Evolutionary conservation across 2,329 filamentous ascomycete genomes (phyloP), one percentile per base, ranked within the genome.

Genomic region (Didymella segeticola): DNA sequence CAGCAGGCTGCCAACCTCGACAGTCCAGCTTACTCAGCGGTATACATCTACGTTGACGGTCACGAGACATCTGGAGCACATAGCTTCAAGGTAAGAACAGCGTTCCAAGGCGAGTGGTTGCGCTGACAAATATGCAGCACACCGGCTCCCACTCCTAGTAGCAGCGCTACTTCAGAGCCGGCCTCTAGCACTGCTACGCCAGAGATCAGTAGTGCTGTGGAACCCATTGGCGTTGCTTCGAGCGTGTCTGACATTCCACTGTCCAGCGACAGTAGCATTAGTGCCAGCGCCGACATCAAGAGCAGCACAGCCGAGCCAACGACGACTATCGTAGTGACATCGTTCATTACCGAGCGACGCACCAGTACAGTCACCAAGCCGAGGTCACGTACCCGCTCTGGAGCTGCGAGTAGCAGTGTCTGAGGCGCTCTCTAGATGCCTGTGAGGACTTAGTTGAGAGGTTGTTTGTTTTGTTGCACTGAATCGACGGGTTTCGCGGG

Each of bases 41-140:
- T n/a, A 42, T 6, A 37, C 47, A 3, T 43, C 38, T 1, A 47
- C 37, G 0, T 5, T 43, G 30, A 53, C 50, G 2, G 23, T 53
- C 1, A 53, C 50, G 11, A 23, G 43, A 9, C 29, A 43, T 9
- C 12, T 53, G 30, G 37, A 53, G 19, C 25, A 43, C 1, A 43
- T 43, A 5, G 19, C 49, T 1, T 3, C 20, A 1, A 42, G 42
- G 49, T 53, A 3, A 30, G 45, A 12, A 3, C 4, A 15, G 1
- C 15, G 6, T 14, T 6, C 2, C 12, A 2, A 5, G 7, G 7
- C 7, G 11, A 9, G 17, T 2, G 15, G 22, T 7, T 12, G 2
- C 3, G 19, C 20, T 47, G 22, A 45, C 22, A 6, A n/a, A 10
- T 34, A 9, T 10, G 23, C 29, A 49, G 46, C 29, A 31, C 45